Evolutionary conservation across 495 filamentous ascomycete genomes (phyloP), one percentile per base, ranked within the genome.

Genomic region (Xylaria bambusicola): DNA sequence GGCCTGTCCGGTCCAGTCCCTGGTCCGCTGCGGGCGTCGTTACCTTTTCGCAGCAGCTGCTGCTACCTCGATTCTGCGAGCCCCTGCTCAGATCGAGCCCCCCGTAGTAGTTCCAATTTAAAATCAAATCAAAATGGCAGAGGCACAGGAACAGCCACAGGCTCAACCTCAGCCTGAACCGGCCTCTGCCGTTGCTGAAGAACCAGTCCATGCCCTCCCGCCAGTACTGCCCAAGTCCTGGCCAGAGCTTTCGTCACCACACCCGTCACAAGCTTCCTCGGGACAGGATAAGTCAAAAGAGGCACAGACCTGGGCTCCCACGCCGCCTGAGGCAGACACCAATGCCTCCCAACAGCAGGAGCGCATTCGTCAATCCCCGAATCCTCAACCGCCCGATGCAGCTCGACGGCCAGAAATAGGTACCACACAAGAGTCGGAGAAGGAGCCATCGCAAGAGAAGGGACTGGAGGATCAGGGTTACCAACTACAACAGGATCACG

Each of bases 51-150:
- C 68, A 66, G 68, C 62, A 62, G 61, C 52, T 53, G 38, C 24
- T 52, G 58, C 48, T 58, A 56, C 65, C 59, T 71, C 61, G 68
- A 68, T 64, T 66, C 61, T 65, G 66, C 63, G 21, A 64, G 60
- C 68, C 68, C 68, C 68, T 71, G 68, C 62, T 70, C 66, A 66
- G 63, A 66, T 69, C 63, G 65, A 61, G 61, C 61, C 68, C 68
- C 67, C 68, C 65, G 65, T 64, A 68, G 65, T 62, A 66, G 65
- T 64, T 70, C 65, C 61, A 70, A 70, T 68, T 71, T 68, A 71
- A 70, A 70, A 65, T 71, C 68, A 71, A 71, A 71, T 68, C 65
- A 71, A 60, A 68, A 71, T 68, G 68, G 68, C 68, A 71, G 68
- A 71, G 62, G 66, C 63, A 66, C 68, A 68, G 66, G 61, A 71